Percentiles rank a stretch among this genome's conserved stretches.
phyloP scores from a whole-genome alignment of 495 filamentous ascomycete species.

The Xylaria bambusicola region DNA sequence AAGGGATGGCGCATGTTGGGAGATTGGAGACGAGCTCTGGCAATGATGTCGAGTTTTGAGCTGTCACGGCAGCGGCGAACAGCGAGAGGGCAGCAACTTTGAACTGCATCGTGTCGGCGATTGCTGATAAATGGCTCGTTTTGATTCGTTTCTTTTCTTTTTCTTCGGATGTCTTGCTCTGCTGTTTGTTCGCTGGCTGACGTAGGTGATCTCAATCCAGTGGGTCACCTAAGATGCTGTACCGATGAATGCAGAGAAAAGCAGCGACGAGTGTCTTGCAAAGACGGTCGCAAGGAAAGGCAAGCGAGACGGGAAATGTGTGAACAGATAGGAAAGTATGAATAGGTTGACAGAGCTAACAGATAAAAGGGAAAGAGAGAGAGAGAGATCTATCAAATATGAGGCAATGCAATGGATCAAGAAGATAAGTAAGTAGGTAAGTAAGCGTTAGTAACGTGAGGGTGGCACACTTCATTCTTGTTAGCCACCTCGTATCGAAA shows the following conservation, averaged over 20 bases:
- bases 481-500: conserved; percentile 16
- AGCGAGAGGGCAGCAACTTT: conserved; percentile 22
- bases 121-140: neutral
- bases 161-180: neutral
- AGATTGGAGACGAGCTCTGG: conserved; percentile 31
- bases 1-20: conserved; percentile 30
- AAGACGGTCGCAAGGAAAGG: neutral
- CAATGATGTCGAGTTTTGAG: conserved; percentile 33
- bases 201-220: neutral
- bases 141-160: neutral
- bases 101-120: conserved; percentile 25
- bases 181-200: conserved; percentile 2
- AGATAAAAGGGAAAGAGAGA: neutral
- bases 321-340: neutral
- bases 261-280: neutral
- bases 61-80: conserved; percentile 28
- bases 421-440: neutral
- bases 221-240: neutral
- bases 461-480: neutral
- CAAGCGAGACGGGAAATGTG: neutral
- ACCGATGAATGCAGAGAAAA: neutral
- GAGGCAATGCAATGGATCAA: neutral
- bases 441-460: no score
- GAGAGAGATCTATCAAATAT: neutral
- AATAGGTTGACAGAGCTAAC: neutral